Percentiles rank a stretch among this genome's conserved stretches.
phyloP scores from a whole-genome alignment of 2,329 filamentous ascomycete genomes.

The Exophiala phaeomuriformis region DNA sequence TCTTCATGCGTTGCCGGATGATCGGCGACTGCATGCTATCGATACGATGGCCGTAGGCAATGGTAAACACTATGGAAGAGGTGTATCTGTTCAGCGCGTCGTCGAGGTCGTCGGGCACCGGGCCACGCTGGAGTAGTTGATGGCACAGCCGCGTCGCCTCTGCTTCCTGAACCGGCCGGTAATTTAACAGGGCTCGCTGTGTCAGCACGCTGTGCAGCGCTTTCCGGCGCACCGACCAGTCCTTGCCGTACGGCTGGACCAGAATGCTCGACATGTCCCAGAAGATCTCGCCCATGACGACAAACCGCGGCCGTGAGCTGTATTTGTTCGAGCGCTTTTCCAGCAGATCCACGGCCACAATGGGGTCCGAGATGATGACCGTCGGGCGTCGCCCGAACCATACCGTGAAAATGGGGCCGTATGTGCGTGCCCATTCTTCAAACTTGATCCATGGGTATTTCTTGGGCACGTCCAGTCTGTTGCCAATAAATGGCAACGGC shows the following conservation, averaged over 20 bases:
- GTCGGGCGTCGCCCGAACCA: constrained; percentile 27
- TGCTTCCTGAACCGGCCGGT: constrained; percentile 30
- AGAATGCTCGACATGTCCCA: constrained; percentile 30
- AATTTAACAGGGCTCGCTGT: constrained; percentile 34
- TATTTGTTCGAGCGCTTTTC: constrained; percentile 36
- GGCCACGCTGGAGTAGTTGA: constrained; percentile 28
- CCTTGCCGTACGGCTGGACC: constrained; percentile 44
- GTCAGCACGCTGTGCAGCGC: constrained; percentile 40
- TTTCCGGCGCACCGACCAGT: constrained; percentile 32
- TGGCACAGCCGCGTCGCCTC: constrained; percentile 30
- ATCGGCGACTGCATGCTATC: constrained; percentile 32
- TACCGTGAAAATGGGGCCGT: constrained; percentile 32
- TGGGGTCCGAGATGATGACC: constrained; percentile 33
- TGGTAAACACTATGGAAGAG: constrained; percentile 34
- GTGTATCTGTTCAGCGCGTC: constrained; percentile 35
- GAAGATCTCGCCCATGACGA: constrained; percentile 27
- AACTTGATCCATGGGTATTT: constrained; percentile 30
- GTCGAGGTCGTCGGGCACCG: constrained; percentile 31
- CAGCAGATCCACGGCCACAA: constrained; percentile 33
- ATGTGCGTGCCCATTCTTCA: constrained; percentile 32
- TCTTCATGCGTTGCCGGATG: constrained; percentile 31
- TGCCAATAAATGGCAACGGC: constrained; percentile 30
- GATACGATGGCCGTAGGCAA: constrained; percentile 34
- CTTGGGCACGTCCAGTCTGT: constrained; percentile 30
- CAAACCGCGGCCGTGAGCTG: constrained; percentile 32